Base-by-base conservation (phyloP, 73 alveolate species). In the Durusdinium trenchii region DNA sequence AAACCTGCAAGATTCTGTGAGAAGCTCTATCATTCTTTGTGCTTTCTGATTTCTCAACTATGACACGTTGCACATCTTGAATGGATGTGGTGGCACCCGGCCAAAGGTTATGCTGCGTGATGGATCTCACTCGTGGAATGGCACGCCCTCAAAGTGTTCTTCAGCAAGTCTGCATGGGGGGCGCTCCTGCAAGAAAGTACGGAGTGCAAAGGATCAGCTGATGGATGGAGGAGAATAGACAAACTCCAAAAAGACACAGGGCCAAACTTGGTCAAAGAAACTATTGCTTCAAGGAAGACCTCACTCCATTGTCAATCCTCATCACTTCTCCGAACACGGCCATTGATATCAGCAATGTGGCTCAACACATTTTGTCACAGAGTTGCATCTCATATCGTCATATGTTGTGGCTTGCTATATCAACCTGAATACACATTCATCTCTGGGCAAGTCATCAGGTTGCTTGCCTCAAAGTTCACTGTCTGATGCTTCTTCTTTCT, bases 401-500 rank as follows among this genome's bases (percentile, higher is more conserved):
- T 35, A 9, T 62, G 18, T 62, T 62, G 18, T n/a, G n/a, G n/a
- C n/a, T n/a, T n/a, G n/a, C 36, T 10, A 20, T 10, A 62, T 62
- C 36, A 62, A n/a, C n/a, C n/a, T n/a, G n/a, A n/a, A n/a, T n/a
- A n/a, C n/a, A n/a, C n/a, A n/a, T n/a, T n/a, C n/a, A n/a, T n/a
- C n/a, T n/a, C n/a, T n/a, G 5, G 76, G 43, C 16, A 62, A 26
- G 6, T 62, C 36, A 6, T 62, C 76, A 62, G 76, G 43, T 12
- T 62, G 43, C 9, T 35, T 38, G 6, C 48, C 69, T 26, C 57
- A 54, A 91, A 91, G 75, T 64, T 76, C 87, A 91, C 35, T 32
- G 97, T 91, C 76, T 67, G 89, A 57, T 75, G 83, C 6, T 76
- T 64, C 94, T 64, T 91, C 89, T 42, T 51, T 42, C 87, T 64